Percentiles rank a stretch among this genome's conserved stretches.
Conservation (phyloP, 2,329 filamentous ascomycete species). For the Fusarium metavorans region DNA sequence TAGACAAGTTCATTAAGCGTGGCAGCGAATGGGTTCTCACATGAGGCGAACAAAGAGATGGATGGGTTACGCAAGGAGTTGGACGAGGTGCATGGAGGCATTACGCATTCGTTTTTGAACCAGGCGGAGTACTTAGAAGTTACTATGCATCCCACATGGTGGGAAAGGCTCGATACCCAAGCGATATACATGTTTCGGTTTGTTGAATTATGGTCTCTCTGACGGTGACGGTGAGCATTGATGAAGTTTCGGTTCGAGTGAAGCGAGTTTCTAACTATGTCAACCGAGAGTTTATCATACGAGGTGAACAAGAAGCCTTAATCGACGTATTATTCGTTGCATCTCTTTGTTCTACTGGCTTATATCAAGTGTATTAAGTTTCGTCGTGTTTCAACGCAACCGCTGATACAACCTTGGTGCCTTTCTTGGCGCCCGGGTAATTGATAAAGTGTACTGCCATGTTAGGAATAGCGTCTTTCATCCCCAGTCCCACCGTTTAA, state of each 20-base stretch:
- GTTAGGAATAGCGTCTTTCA: background rate
- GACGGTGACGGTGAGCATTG: background rate
- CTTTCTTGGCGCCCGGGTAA: background rate
- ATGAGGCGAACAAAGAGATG: constrained; percentile 39
- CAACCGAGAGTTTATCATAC: background rate
- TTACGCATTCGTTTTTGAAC: constrained; percentile 36
- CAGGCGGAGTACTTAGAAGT: constrained; percentile 32
- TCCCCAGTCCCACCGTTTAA: background rate
- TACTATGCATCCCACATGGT: constrained; percentile 32
- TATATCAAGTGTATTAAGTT: constrained; percentile 7
- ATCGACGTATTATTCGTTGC: background rate
- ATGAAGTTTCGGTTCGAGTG: background rate
- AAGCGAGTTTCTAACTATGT: background rate
- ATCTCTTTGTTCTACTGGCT: background rate
- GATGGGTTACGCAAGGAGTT: constrained; percentile 8
- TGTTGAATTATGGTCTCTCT: constrained; percentile 12
- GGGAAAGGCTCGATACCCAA: constrained; percentile 45
- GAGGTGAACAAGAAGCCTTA: background rate
- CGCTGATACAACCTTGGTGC: background rate
- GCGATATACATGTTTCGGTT: constrained; percentile 42
- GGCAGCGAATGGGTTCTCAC: constrained; percentile 90
- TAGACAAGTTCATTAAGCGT: constrained; percentile 98
- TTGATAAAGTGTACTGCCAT: background rate
- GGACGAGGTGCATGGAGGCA: constrained; percentile 25
- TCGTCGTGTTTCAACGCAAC: background rate